Evolutionary conservation across 331 rosid species (phyloP), one percentile per base, ranked within the genome.

Genomic region (Acacia pycnantha): DNA sequence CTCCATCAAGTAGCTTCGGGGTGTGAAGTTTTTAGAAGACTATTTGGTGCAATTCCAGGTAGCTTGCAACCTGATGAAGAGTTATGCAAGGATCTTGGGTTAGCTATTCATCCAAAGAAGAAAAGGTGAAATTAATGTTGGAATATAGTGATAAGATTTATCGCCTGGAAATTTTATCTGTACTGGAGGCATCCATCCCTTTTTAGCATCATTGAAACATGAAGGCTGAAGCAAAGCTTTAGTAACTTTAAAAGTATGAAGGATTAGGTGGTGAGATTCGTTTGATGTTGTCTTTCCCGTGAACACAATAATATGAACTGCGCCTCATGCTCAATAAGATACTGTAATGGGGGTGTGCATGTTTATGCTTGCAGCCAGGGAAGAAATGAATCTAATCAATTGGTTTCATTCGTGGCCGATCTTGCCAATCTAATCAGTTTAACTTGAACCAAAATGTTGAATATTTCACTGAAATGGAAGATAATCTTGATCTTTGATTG

Each of bases 11-110:
- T 82, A 50, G 85, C 90, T 85, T 90, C 95, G 70, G 98, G 98
- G 68, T 89, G 86, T 73, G 99, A 93, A 85, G 48, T 82, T 69
- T 82, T 97, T 5, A 87, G 99, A 61, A 86, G 81, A 87, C 31
- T 92, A 37, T 95, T 95, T 47, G 99, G 99, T 69, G 99, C 97
- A 51, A 84, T 92, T 86, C 98, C 99, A 11, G 82, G 79, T 43
- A 95, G 90, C 86, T 86, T 95, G 93, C 85, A 85, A 81, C 98
- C 99, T 24, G 94, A 95, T 82, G 96, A 95, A 83, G 86, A 88
- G 80, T 91, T 85, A 73, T 54, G 97, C 79, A 81, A 88, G 87
- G 97, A 95, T 77, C 94, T 95, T 4, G 97, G 98, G 73, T 82
- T 90, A 83, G 74, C 86, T 61, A 46, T 73, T 48, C 72, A 88